Evolutionary conservation across 306 rosid genomes (phyloP).

Genomic region (Cicer yamashitae): DNA sequence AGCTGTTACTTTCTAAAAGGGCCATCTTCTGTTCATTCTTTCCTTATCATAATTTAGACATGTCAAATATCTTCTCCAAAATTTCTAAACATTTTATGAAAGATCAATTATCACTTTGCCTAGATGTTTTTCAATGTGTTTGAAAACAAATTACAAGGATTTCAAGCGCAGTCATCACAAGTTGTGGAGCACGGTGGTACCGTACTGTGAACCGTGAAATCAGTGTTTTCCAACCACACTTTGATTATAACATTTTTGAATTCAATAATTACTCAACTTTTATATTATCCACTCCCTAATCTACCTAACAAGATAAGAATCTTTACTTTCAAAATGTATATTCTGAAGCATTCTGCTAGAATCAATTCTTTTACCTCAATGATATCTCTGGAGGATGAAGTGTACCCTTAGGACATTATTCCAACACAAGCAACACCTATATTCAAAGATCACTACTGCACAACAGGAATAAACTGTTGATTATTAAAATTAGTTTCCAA

Average conservation of each 20-base stretch:
- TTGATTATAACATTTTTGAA: slow-evolving; percentile 11
- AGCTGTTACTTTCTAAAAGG: slow-evolving; percentile 25
- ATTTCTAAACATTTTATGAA: neutral
- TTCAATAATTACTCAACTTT: slow-evolving; percentile 7
- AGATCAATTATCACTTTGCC: neutral
- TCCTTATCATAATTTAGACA: slow-evolving; percentile 1
- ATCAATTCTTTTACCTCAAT: neutral
- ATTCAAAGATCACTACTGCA: slow-evolving; percentile 1
- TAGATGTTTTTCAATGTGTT: neutral
- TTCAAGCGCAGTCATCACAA: neutral
- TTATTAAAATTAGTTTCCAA: neutral
- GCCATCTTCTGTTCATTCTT: slow-evolving; percentile 9
- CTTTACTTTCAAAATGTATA: neutral
- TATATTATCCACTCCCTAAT: neutral
- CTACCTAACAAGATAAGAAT: slow-evolving; percentile 15
- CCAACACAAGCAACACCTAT: slow-evolving; percentile 27
- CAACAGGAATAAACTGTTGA: neutral
- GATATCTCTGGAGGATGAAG: slow-evolving; percentile 1
- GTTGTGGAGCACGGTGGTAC: neutral
- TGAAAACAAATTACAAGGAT: neutral
- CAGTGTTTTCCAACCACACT: neutral
- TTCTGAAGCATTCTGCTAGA: slow-evolving; percentile 19
- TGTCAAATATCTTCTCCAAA: slow-evolving; percentile 7
- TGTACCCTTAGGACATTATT: neutral
- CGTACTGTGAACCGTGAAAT: neutral